Conservation (phyloP, 305 asterid genomes). For the Fraxinus paxiana region DNA sequence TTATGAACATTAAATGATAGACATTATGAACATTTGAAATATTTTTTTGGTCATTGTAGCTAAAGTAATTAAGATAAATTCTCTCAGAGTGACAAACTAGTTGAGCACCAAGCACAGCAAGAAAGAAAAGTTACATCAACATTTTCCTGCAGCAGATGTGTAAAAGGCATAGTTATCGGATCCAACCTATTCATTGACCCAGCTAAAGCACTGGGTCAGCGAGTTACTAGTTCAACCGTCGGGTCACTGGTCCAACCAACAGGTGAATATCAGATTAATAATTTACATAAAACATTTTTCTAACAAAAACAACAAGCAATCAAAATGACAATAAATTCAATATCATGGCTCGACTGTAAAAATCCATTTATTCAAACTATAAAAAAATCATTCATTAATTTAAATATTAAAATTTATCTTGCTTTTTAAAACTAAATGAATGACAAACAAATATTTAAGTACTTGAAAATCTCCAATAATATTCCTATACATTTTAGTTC, state of each 20-base stretch:
- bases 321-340: neutral
- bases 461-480: neutral
- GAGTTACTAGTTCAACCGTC: neutral
- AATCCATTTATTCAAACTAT: neutral
- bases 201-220: neutral
- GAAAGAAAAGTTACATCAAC: neutral
- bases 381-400: neutral
- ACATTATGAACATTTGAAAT: neutral
- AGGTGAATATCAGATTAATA: neutral
- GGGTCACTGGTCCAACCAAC: neutral
- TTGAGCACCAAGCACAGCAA: neutral
- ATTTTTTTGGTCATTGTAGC: neutral
- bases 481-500: neutral
- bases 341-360: neutral
- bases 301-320: neutral
- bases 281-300: neutral
- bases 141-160: neutral
- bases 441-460: neutral
- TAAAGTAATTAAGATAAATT: neutral
- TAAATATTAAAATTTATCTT: neutral
- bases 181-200: neutral
- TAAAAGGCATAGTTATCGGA: neutral
- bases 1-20: neutral
- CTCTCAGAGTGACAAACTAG: neutral
- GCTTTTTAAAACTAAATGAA: neutral